These are phyloP conservation scores for Cyberlindnera mrakii DNA, from an alignment of 805 yeast species.

Conservation along the genomic window DNA sequence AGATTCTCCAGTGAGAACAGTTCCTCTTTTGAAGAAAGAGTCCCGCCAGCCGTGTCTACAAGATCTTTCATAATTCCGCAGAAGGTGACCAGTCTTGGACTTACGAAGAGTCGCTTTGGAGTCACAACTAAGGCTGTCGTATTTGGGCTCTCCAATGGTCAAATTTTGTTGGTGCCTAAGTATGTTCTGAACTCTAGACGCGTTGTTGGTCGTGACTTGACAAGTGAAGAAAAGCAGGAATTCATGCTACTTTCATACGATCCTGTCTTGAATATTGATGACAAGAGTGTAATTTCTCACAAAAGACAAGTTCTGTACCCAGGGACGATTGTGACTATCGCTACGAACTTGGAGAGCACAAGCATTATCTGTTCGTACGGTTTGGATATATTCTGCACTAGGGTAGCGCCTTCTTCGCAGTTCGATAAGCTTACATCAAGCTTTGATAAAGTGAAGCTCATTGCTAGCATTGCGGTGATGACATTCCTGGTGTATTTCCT, in stretches of 20 bases:
- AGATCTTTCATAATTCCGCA: conserved; percentile 63
- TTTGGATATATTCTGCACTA: conserved; percentile 71
- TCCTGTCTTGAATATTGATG: conserved; percentile 49
- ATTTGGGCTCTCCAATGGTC: conserved; percentile 52
- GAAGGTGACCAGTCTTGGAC: conserved; percentile 42
- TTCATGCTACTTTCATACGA: conserved; percentile 60
- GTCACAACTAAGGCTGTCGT: conserved; percentile 64
- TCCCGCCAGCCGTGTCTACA: conserved; percentile 41
- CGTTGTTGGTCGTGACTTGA: conserved; percentile 47
- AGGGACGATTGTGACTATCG: conserved; percentile 35
- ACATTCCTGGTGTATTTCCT: conserved; percentile 39
- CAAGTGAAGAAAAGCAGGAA: conserved; percentile 48
- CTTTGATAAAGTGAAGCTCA: conserved; percentile 62
- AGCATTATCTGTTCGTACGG: conserved; percentile 61
- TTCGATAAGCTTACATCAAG: conserved; percentile 67
- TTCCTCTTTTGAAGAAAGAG: conserved; percentile 26
- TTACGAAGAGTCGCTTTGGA: conserved; percentile 58
- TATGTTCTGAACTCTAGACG: conserved; percentile 62
- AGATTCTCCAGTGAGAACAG: conserved; percentile 26
- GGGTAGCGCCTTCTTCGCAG: conserved; percentile 73
- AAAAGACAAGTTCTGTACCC: conserved; percentile 33
- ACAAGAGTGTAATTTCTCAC: conserved; percentile 46
- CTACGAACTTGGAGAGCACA: conserved; percentile 80
- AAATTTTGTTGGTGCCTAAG: conserved; percentile 67
- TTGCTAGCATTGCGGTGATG: conserved; percentile 53